These are phyloP conservation scores for Cyanodermella asteris DNA, from an alignment of 2,329 filamentous ascomycete species.

Conservation along the genomic window DNA sequence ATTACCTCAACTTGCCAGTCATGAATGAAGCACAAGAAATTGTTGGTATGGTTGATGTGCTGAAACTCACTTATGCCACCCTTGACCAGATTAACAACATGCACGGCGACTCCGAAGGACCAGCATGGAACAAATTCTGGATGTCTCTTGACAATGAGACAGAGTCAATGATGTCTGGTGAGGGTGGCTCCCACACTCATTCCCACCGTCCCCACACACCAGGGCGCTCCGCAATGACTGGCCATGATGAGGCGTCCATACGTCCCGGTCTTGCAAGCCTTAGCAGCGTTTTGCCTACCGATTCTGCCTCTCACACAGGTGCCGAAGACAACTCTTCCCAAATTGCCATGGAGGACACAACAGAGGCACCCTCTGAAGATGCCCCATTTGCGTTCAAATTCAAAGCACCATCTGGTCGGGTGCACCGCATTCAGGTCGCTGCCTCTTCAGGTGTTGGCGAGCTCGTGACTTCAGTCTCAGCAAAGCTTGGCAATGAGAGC, in stretches of 20 bases:
- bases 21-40: slow-evolving; percentile 97
- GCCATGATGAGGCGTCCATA: slow-evolving; percentile 43
- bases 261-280: slow-evolving; percentile 42
- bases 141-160: slow-evolving; percentile 85
- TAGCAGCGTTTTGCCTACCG: slow-evolving; percentile 75
- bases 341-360: slow-evolving; percentile 47
- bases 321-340: no score
- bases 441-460: slow-evolving; percentile 61
- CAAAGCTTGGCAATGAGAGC: slow-evolving; percentile 68
- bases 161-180: slow-evolving; percentile 88
- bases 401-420: slow-evolving; percentile 85
- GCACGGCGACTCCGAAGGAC: slow-evolving; percentile 75
- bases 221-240: slow-evolving; percentile 58
- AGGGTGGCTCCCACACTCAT: slow-evolving; percentile 59
- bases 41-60: slow-evolving; percentile 96
- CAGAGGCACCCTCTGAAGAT: slow-evolving; percentile 37
- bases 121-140: slow-evolving; percentile 99
- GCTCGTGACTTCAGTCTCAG: slow-evolving; percentile 53
- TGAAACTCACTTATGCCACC: slow-evolving; percentile 94
- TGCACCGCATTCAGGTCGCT: slow-evolving; percentile 73
- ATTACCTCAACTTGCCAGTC: slow-evolving; percentile 92
- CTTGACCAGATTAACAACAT: slow-evolving; percentile 85
- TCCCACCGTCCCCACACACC: slow-evolving; percentile 40
- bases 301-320: slow-evolving; percentile 85
- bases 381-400: slow-evolving; percentile 94